These are phyloP conservation scores for Clonostachys solani DNA, from an alignment of 2,329 filamentous ascomycete genomes.

Conservation along the genomic window DNA sequence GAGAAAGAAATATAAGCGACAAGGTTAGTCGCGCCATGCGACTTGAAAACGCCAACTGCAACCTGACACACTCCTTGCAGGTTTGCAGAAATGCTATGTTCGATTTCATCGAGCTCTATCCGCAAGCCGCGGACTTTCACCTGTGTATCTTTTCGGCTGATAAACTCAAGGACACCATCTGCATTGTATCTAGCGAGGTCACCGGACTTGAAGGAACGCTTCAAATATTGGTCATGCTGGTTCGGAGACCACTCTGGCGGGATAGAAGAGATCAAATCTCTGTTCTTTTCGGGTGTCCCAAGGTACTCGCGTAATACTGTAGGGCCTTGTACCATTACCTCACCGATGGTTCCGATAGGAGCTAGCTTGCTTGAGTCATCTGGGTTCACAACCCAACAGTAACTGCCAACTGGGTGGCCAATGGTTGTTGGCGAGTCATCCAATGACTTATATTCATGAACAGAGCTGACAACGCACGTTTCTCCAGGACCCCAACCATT, in stretches of 20 bases:
- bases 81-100: slow-evolving; percentile 2
- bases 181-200: slow-evolving; percentile 8
- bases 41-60: neutral
- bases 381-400: slow-evolving; percentile 7
- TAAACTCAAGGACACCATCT: slow-evolving; percentile 8
- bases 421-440: slow-evolving; percentile 1
- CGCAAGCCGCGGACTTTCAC: slow-evolving; percentile 13
- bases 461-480: slow-evolving; percentile 2
- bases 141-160: slow-evolving; percentile 9
- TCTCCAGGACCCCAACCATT: slow-evolving; percentile 13
- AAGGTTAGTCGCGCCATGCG: neutral
- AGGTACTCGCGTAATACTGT: slow-evolving; percentile 52
- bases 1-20: neutral
- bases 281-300: slow-evolving; percentile 44
- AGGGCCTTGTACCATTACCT: slow-evolving; percentile 41
- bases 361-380: slow-evolving; percentile 9
- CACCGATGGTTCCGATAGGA: slow-evolving; percentile 22
- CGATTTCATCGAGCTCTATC: slow-evolving; percentile 11
- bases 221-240: slow-evolving; percentile 10
- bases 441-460: neutral
- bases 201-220: slow-evolving; percentile 8
- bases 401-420: slow-evolving; percentile 1
- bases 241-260: slow-evolving; percentile 33
- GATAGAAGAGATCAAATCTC: slow-evolving; percentile 40
- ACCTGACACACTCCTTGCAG: neutral